These are phyloP conservation scores for Nicotiana knightiana DNA, from an alignment of 257 asterid genomes.

Conservation along the genomic window DNA sequence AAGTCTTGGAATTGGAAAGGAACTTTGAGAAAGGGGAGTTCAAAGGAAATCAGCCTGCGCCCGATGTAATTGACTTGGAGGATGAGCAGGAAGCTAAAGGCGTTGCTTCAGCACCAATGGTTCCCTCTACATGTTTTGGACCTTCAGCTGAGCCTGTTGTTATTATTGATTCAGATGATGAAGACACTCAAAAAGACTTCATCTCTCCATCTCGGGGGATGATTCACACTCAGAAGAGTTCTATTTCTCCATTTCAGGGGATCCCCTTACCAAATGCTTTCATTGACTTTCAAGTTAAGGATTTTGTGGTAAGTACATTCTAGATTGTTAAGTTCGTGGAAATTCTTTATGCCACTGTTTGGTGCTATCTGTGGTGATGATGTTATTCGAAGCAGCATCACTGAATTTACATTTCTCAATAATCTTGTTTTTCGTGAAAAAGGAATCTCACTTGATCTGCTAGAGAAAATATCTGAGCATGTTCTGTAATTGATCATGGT, in stretches of 20 bases:
- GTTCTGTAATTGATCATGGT: too few relatives aligned
- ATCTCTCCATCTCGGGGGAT: conserved; percentile 22
- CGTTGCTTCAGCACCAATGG: conserved; percentile 17
- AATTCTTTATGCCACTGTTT: not conserved
- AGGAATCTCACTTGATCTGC: too few relatives aligned
- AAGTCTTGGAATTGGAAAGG: conserved; percentile 27
- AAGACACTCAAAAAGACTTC: conserved; percentile 37
- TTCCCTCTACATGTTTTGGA: conserved; percentile 35
- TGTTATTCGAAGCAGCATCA: not conserved
- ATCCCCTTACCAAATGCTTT: not conserved
- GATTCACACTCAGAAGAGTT: conserved; percentile 1
- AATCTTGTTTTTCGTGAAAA: too few relatives aligned
- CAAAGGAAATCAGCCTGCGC: conserved; percentile 18
- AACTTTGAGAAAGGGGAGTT: conserved; percentile 12
- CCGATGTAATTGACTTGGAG: conserved; percentile 53
- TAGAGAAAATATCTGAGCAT: too few relatives aligned
- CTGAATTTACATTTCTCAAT: too few relatives aligned
- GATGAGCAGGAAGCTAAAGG: conserved; percentile 40
- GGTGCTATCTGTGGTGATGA: not conserved
- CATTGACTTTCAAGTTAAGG: not conserved
- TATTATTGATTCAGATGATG: conserved; percentile 81
- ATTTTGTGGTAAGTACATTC: conserved; percentile 11
- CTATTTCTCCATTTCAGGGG: conserved; percentile 10
- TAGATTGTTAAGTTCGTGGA: not conserved
- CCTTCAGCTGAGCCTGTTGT: conserved; percentile 44